Base-by-base conservation (phyloP, 2,329 filamentous ascomycete genomes). In the Venturiaceae sp. region DNA sequence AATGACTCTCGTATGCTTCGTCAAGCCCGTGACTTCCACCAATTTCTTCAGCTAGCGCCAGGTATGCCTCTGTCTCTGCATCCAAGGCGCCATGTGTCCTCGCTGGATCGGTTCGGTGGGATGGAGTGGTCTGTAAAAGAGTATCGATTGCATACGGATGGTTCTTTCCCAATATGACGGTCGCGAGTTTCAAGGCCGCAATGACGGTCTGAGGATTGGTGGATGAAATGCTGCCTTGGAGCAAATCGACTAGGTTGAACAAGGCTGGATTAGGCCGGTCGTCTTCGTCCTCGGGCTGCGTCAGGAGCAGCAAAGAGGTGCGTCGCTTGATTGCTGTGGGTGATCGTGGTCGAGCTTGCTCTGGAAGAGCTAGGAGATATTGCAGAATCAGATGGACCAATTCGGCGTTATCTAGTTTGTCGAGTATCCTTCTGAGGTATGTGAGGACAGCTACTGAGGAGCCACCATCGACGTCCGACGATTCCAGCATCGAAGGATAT, bases 381-480 rank as follows among this genome's bases (percentile, higher is more conserved):
- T 92, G 88, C 5, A 99, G 81, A 57, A 97, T 94, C 61, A 96
- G 86, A 64, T 96, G 89, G 60, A 96, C 90, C 76, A 99, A 87
- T 67, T 97, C 92, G 7, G 90, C 89, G 69, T 97, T 91, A 62
- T 96, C 90, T 14, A 99, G 79, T 0, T 90, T 88, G 69, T 96
- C 92, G 5, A 99, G 80, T 58, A 97, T 95, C 44, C 89, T 87
- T 60, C 88, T 87, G 36, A 99, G 79, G 70, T 99, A 97, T 1
- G 92, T 96, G 62, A 97, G 79, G 13, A 99, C 94, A 3, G 94
- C 94, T 23, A 97, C 91, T 0, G 94, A 96, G 6, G 94, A 99
- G 57, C 94, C 94, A 63, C 92, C 94, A 72, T 97, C 92, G 39
- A 95, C 88, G 74, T 99, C 94, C 1, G 94, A 97, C 9, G 94